Conservation (phyloP, 768 basidiomycete genomes). For the Hortiboletus campestris region DNA sequence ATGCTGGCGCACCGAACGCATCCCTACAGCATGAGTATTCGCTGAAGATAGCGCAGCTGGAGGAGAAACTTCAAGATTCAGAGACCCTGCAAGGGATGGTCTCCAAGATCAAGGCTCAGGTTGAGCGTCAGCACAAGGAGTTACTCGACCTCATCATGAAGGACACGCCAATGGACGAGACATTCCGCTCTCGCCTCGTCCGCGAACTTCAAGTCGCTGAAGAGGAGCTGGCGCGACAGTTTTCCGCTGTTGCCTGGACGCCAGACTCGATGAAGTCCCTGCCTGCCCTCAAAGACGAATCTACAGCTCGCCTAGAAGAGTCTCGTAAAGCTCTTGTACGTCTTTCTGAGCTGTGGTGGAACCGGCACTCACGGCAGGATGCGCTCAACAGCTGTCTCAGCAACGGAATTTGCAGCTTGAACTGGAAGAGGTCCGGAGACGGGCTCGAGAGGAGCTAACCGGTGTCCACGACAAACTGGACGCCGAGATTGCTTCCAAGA, state of each 20-base stretch:
- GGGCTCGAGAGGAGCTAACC: conserved; percentile 59
- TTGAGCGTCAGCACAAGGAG: conserved; percentile 70
- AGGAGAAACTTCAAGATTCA: conserved; percentile 58
- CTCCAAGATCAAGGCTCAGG: conserved; percentile 55
- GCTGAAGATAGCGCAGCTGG: conserved; percentile 56
- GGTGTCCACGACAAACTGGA: conserved; percentile 59
- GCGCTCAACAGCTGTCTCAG: conserved; percentile 51
- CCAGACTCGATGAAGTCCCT: conserved; percentile 48
- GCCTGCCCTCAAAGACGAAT: conserved; percentile 33
- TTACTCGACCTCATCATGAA: conserved; percentile 63
- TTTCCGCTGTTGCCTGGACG: conserved; percentile 32
- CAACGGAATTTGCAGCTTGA: conserved; percentile 64
- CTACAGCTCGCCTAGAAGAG: conserved; percentile 45
- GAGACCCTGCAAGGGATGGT: conserved; percentile 49
- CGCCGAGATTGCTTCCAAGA: conserved; percentile 46
- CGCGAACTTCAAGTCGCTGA: conserved; percentile 63
- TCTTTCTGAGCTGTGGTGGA: background rate
- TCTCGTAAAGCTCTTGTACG: conserved; percentile 68
- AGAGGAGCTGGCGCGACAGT: conserved; percentile 33
- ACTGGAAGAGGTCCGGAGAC: conserved; percentile 60
- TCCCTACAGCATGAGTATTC: conserved; percentile 66
- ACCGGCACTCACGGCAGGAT: background rate
- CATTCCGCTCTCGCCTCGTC: conserved; percentile 60
- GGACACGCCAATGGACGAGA: conserved; percentile 54
- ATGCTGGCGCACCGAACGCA: conserved; percentile 51